Conservation (phyloP, 306 rosid species). For the Ormosia semicastrata region DNA sequence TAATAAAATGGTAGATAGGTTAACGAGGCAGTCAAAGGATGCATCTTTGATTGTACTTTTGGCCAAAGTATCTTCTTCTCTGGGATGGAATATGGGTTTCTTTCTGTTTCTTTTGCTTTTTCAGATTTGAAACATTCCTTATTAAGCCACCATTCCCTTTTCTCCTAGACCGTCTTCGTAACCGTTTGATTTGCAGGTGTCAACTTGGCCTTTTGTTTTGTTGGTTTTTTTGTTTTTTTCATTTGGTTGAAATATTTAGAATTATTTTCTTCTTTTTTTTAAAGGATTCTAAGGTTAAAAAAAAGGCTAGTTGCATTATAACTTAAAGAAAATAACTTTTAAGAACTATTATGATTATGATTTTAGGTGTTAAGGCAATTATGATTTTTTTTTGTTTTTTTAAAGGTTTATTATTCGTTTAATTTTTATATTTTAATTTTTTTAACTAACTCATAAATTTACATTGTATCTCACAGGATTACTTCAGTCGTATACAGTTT, state of each 20-base stretch:
- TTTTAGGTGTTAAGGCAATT: no score
- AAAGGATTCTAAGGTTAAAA: no score
- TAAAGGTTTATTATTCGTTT: no score
- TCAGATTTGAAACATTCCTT: conserved; percentile 44
- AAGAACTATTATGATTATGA: no score
- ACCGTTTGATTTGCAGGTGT: conserved; percentile 26
- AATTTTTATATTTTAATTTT: no score
- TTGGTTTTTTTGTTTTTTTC: background rate
- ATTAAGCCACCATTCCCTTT: conserved; percentile 15
- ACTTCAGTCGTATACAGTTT: no score
- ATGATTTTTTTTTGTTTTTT: no score
- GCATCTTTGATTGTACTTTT: conserved; percentile 53
- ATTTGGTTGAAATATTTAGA: background rate
- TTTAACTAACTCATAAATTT: no score
- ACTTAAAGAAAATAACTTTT: no score
- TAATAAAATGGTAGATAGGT: conserved; percentile 2
- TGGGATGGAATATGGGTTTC: conserved; percentile 37
- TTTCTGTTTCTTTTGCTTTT: conserved; percentile 48
- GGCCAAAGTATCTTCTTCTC: conserved; percentile 42
- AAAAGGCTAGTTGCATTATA: no score
- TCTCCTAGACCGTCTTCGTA: conserved; percentile 4
- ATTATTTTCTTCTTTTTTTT: background rate
- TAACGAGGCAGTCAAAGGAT: conserved; percentile 61
- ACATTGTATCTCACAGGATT: no score
- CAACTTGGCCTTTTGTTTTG: background rate